Evolutionary conservation across 805 yeast genomes (phyloP).

Genomic region (Pichia nakasei): DNA sequence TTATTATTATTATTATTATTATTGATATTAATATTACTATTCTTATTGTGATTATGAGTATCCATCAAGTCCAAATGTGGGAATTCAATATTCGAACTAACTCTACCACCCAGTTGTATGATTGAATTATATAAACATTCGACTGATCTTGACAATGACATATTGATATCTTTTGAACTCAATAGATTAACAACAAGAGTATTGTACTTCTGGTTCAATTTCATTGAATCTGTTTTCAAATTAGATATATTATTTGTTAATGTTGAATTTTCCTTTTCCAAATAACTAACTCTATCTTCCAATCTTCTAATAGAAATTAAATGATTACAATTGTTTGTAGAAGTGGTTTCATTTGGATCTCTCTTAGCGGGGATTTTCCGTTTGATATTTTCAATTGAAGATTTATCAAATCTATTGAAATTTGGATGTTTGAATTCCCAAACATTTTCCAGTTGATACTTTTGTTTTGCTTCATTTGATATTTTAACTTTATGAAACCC

Average conservation of each 20-base stretch:
- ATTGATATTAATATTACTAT: constrained; percentile 1
- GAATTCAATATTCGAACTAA: constrained; percentile 50
- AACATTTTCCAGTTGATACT: constrained; percentile 48
- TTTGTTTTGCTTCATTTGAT: constrained; percentile 54
- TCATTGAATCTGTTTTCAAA: constrained; percentile 29
- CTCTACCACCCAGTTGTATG: constrained; percentile 50
- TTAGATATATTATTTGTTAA: constrained; percentile 28
- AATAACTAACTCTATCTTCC: constrained; percentile 23
- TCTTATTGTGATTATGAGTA: background rate
- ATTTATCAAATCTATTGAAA: constrained; percentile 65
- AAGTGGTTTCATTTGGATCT: constrained; percentile 14
- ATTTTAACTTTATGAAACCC: constrained; percentile 94
- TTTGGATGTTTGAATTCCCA: constrained; percentile 96
- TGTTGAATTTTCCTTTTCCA: constrained; percentile 22
- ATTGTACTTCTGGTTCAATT: constrained; percentile 49
- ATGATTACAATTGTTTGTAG: constrained; percentile 1
- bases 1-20: background rate
- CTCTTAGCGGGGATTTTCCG: constrained; percentile 57
- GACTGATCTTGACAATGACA: constrained; percentile 46
- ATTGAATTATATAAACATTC: constrained; percentile 41
- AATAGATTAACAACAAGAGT: constrained; percentile 55
- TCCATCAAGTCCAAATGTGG: constrained; percentile 27
- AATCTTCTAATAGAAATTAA: constrained; percentile 16
- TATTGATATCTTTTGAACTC: constrained; percentile 47
- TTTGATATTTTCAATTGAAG: constrained; percentile 79